Evolutionary conservation across 2,329 filamentous ascomycete genomes (phyloP), one percentile per base, ranked within the genome.

Genomic region (Aspergillus aculeatus): DNA sequence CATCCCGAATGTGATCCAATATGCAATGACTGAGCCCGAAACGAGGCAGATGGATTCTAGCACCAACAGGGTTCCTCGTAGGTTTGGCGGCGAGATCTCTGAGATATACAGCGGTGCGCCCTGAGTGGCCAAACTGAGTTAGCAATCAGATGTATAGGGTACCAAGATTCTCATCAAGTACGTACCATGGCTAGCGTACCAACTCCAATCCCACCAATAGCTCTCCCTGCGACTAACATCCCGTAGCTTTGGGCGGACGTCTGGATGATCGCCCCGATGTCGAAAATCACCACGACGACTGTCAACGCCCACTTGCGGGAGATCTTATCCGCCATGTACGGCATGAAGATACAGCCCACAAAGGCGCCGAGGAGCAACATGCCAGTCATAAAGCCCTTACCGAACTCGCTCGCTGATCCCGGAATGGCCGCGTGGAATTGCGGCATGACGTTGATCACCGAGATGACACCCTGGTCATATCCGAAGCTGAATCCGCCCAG

Each of bases 1-100:
- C 0, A 82, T 84, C 0, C 78, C 83, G 58, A 84, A 86, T 0
- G 81, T 82, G 41, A 83, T 82, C 79, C 81, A 85, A 65, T 79
- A 85, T 1, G 82, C 79, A 24, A 83, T 73, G 3, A 84, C 78
- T 58, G 79, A 63, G 9, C 69, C 71, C 2, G 60, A 52, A 2
- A 69, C 67, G 21, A 72, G 71, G n/a, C 62, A 63, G 19, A 71
- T 59, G 1, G 62, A 63, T 55, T 68, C 66, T 24, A 71, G 55
- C 1, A 68, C 67, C 1, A 68, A 52, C 1, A 70, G 60, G 1
- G 67, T 58, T 21, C 68, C 68, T 21, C 66, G 57, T 24, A 69
- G 50, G 1, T 67, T 63, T 0, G 71, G 70, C 24, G 71, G 70
- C 7, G 69, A 64, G 32, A 82, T 80, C 59, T 82, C 81, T 3